These are phyloP conservation scores for Rosa hybrid DNA, from an alignment of 331 rosid species.

Conservation along the genomic window DNA sequence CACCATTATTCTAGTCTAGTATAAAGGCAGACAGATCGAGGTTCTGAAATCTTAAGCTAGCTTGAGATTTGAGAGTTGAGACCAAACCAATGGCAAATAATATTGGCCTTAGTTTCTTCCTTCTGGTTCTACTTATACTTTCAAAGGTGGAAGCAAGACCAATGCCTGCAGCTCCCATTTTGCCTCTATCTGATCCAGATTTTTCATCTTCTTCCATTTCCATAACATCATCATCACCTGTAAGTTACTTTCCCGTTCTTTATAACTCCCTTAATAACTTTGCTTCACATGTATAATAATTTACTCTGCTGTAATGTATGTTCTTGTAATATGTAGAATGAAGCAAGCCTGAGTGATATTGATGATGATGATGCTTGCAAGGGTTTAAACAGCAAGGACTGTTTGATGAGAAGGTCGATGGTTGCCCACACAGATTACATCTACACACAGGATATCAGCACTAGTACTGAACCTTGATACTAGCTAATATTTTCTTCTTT, in stretches of 20 bases:
- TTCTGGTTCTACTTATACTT: slow-evolving; percentile 35
- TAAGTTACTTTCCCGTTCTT: slow-evolving; percentile 22
- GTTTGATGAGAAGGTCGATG: slow-evolving; percentile 48
- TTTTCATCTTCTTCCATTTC: slow-evolving; percentile 14
- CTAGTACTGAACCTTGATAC: slow-evolving; percentile 38
- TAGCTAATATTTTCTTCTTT: neutral
- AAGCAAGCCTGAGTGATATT: slow-evolving; percentile 17
- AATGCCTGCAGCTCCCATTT: slow-evolving; percentile 12
- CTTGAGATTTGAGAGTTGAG: neutral
- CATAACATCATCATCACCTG: slow-evolving; percentile 13
- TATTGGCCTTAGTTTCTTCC: slow-evolving; percentile 29
- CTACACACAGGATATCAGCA: slow-evolving; percentile 48
- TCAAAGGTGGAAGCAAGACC: slow-evolving; percentile 34
- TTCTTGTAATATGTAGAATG: slow-evolving; percentile 27
- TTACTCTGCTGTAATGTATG: neutral
- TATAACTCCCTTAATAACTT: neutral
- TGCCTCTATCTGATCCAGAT: slow-evolving; percentile 21
- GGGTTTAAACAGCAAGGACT: slow-evolving; percentile 41
- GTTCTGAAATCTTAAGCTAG: slow-evolving; percentile 4
- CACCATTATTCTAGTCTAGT: neutral
- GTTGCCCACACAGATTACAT: slow-evolving; percentile 60
- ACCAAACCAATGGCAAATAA: slow-evolving; percentile 33
- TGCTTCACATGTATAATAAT: neutral
- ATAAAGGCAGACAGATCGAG: neutral
- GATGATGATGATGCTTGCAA: slow-evolving; percentile 40